phyloP scores from a whole-genome alignment of 495 filamentous ascomycete genomes.

The Talaromyces trachyspermus region DNA sequence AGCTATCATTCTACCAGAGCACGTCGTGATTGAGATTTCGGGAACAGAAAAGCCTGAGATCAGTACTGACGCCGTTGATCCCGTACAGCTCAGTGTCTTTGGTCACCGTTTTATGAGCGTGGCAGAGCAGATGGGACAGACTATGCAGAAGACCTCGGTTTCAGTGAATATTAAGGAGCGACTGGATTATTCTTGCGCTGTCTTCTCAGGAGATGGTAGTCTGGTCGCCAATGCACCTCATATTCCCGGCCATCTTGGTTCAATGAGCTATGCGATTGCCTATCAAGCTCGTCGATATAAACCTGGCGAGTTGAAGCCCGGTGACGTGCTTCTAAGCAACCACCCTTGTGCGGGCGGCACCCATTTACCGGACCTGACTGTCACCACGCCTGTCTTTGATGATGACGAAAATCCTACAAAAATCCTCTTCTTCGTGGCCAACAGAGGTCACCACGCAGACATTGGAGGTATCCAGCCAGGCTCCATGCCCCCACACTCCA shows the following conservation, averaged over 20 bases:
- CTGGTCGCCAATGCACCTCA: constrained; percentile 94
- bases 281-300: constrained; percentile 97
- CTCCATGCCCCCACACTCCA: constrained; percentile 92
- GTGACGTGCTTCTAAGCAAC: constrained; percentile 92
- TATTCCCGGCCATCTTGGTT: constrained; percentile 84
- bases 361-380: constrained; percentile 86
- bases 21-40: constrained; percentile 44
- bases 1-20: constrained; percentile 33
- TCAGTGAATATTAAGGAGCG: constrained; percentile 98
- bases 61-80: constrained; percentile 41
- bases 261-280: constrained; percentile 90
- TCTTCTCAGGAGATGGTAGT: constrained; percentile 86
- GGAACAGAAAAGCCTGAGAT: constrained; percentile 41
- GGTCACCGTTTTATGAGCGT: constrained; percentile 98
- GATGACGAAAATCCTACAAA: constrained; percentile 53
- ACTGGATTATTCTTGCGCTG: constrained; percentile 91
- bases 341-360: constrained; percentile 92
- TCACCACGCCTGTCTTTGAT: constrained; percentile 78
- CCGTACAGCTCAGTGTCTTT: constrained; percentile 93
- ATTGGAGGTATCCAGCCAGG: constrained; percentile 95
- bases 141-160: constrained; percentile 93
- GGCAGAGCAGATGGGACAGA: constrained; percentile 95
- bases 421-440: constrained; percentile 96
- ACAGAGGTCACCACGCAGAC: constrained; percentile 91
- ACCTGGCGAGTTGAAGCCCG: constrained; percentile 75